A percentile compares a stretch with the other conserved stretches of the same genome.
These are phyloP conservation scores for Tolypocladium sp. DNA, from an alignment of 2,329 filamentous ascomycete species.

Conservation along the genomic window DNA sequence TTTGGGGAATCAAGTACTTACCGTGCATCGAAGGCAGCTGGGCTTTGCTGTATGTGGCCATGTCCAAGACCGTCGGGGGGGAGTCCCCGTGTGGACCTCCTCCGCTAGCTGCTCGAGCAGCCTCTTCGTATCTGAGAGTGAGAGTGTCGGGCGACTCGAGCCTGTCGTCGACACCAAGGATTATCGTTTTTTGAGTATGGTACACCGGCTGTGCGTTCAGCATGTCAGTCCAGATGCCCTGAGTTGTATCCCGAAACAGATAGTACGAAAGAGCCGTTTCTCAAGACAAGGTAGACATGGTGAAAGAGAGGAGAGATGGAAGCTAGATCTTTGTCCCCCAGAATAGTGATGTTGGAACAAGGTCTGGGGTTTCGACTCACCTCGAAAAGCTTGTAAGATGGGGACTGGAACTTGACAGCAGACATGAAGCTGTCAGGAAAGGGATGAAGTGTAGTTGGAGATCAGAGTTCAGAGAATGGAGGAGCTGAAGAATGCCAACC, in stretches of 20 bases:
- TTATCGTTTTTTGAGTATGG: constrained; percentile 45
- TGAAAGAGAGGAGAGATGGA: not conserved
- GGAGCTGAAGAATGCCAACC: constrained; percentile 23
- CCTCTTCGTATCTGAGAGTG: constrained; percentile 48
- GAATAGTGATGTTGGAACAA: constrained; percentile 15
- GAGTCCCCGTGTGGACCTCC: constrained; percentile 47
- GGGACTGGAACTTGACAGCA: constrained; percentile 45
- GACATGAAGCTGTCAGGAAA: constrained; percentile 45
- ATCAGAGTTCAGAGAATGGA: constrained; percentile 23
- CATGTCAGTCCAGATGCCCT: constrained; percentile 13
- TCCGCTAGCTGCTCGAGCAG: constrained; percentile 41
- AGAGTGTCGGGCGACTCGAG: constrained; percentile 49
- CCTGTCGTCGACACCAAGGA: constrained; percentile 44
- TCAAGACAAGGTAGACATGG: not conserved
- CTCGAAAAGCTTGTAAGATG: constrained; percentile 50
- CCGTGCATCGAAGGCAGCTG: constrained; percentile 72
- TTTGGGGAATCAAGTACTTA: constrained; percentile 38
- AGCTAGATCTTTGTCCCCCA: not conserved
- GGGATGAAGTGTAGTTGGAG: constrained; percentile 17
- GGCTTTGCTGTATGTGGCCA: constrained; percentile 61
- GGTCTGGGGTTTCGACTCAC: constrained; percentile 36
- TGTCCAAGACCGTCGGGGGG: constrained; percentile 31
- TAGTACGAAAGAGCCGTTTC: constrained; percentile 2
- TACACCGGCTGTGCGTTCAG: constrained; percentile 35
- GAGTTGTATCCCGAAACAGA: constrained; percentile 9